These are phyloP conservation scores for Lathyrus tuberosus DNA, from an alignment of 306 rosid species.

Conservation along the genomic window DNA sequence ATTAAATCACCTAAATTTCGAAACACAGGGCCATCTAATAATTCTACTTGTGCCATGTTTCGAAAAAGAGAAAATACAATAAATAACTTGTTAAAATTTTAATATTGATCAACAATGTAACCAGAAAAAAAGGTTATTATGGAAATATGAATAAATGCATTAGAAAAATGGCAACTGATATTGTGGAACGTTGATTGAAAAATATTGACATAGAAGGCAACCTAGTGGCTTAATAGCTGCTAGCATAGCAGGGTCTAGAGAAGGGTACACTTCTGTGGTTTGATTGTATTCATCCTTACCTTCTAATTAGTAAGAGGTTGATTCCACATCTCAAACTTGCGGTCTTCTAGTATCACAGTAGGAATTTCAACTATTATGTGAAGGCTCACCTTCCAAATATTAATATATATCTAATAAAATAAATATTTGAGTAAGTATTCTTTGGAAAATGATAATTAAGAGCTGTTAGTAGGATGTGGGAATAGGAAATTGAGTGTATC, in stretches of 20 bases:
- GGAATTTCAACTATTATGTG: not conserved
- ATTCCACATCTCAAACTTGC: not conserved
- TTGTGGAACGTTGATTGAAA: not conserved
- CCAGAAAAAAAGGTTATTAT: not conserved
- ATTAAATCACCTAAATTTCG: not conserved
- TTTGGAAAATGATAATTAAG: not conserved
- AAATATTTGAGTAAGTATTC: not conserved
- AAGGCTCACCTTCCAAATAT: not conserved
- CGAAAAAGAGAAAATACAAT: not conserved
- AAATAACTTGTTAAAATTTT: constrained; percentile 4
- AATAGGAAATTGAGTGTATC: not conserved
- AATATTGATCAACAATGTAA: not conserved
- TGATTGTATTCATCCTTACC: not conserved
- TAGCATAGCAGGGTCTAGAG: not conserved
- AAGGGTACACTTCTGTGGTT: not conserved
- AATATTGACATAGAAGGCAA: not conserved
- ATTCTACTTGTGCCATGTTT: not conserved
- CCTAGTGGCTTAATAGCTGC: not conserved
- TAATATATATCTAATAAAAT: not conserved
- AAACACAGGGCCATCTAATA: not conserved
- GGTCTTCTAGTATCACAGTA: not conserved
- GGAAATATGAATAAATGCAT: not conserved
- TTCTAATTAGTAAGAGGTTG: not conserved
- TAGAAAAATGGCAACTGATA: not conserved
- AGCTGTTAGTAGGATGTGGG: not conserved